Conservation (phyloP, 192 early-diverging fungal species). For the Rhizophagus clarus region DNA sequence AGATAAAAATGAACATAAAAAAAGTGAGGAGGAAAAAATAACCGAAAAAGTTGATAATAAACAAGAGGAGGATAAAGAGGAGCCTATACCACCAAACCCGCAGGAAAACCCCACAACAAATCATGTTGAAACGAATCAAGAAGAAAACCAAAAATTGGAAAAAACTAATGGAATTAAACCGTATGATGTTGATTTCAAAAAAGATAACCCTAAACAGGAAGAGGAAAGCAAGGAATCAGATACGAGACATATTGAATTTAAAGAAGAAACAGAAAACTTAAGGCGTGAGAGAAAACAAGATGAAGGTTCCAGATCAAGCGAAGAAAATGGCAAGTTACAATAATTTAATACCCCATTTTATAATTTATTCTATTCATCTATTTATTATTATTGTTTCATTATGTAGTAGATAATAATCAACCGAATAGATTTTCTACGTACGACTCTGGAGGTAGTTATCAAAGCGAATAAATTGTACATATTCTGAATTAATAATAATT, state of each 20-base stretch:
- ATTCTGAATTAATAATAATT: not conserved
- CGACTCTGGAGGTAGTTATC: not conserved
- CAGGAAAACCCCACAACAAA: not conserved
- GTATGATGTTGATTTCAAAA: not conserved
- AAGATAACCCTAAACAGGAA: not conserved
- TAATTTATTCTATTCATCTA: no score
- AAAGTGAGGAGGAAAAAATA: conserved; percentile 47
- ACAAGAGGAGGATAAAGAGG: not conserved
- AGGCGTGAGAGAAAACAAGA: not conserved
- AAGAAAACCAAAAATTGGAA: not conserved
- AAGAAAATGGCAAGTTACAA: not conserved
- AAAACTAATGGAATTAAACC: not conserved
- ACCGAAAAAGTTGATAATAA: conserved; percentile 32
- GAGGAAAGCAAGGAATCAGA: not conserved
- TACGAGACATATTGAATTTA: not conserved
- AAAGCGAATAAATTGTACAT: not conserved
- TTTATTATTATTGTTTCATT: no score
- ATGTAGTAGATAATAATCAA: not conserved
- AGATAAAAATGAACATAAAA: conserved; percentile 27
- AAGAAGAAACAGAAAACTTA: not conserved
- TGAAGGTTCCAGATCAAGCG: not conserved
- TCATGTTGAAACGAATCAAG: no score
- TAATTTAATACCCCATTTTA: no score
- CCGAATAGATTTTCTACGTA: not conserved
- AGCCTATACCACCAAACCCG: not conserved